Conservation (phyloP, 1,284 basidiomycete genomes). For the Trametes hirsuta region DNA sequence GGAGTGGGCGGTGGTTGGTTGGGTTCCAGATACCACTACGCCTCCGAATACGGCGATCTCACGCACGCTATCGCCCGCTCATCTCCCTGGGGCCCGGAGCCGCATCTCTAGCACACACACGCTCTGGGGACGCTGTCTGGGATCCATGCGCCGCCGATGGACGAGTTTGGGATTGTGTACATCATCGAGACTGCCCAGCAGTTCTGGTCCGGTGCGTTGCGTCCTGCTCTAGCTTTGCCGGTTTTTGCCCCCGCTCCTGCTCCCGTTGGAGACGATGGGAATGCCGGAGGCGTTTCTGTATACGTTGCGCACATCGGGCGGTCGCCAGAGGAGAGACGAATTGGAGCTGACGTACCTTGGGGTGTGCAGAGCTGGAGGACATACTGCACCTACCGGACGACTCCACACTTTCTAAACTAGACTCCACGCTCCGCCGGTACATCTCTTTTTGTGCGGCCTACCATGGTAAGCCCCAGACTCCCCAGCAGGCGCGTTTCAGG, state of each 20-base stretch:
- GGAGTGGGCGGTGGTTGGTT: too few relatives aligned
- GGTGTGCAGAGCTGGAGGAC: constrained; percentile 77
- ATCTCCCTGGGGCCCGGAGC: not conserved
- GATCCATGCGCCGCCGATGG: constrained; percentile 29
- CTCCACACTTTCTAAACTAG: constrained; percentile 73
- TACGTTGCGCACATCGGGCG: too few relatives aligned
- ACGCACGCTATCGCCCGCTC: not conserved
- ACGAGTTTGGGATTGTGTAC: constrained; percentile 72
- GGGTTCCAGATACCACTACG: not conserved
- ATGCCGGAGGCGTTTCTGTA: too few relatives aligned
- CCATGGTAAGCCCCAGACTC: constrained; percentile 64
- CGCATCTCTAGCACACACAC: not conserved
- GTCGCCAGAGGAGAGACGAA: too few relatives aligned
- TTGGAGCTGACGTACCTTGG: not conserved
- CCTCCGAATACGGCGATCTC: not conserved
- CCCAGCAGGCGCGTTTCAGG: not conserved
- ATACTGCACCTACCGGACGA: constrained; percentile 70
- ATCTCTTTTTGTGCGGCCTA: constrained; percentile 80
- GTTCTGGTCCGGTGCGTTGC: constrained; percentile 79
- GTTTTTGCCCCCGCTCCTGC: not conserved
- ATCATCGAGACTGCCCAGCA: constrained; percentile 79
- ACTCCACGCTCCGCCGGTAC: constrained; percentile 77
- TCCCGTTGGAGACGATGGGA: too few relatives aligned
- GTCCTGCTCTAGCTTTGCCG: not conserved
- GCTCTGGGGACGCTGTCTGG: not conserved